Base-by-base conservation (phyloP, 495 filamentous ascomycete species). In the Lasiosphaeria ovina region DNA sequence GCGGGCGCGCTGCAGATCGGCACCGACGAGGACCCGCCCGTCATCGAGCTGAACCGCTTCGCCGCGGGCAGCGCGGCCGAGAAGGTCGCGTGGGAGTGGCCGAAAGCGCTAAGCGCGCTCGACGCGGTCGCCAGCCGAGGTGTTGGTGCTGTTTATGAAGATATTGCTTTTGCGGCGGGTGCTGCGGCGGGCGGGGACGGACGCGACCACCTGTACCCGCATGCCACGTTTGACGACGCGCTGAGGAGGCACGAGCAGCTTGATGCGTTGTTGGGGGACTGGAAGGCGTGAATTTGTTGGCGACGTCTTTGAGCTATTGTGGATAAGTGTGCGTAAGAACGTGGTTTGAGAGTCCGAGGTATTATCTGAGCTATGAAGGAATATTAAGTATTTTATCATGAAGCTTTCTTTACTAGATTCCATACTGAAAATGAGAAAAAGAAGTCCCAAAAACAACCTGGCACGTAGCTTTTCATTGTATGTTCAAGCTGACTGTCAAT, bases 111-210 rank as follows among this genome's bases (percentile, higher is more conserved):
- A 35, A 55, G 71, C 54, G 73, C 71, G 38, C 58, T 78, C 14
- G 72, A 74, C 3, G 12, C 64, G 4, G 60, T 64, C 4, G 74
- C 74, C 5, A 69, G 77, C 24, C 24, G 24, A 56, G 76, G 77
- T 64, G 72, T 84, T 35, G 83, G 67, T 0, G 63, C 73, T 12
- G 44, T 85, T 14, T 85, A 85, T 60, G 81, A 84, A 66, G 74
- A 62, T 3, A 79, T 78, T 59, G 77, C 76, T 58, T 76, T 76
- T 3, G 61, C 67, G 38, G 67, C 54, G 32, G 54, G 38, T 58
- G 77, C 76, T 3, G 61, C 67, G 42, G 67, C 56, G 35, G 54
- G 38, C 40, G 12, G 44, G 1, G 24, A 24, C 1, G 24, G 24
- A 24, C 24, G 24, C 24, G 24, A 24, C 24, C 24, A 24, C 24